Evolutionary conservation across 2,329 filamentous ascomycete genomes (phyloP), one percentile per base, ranked within the genome.

Genomic region (Diaporthe vaccinii): DNA sequence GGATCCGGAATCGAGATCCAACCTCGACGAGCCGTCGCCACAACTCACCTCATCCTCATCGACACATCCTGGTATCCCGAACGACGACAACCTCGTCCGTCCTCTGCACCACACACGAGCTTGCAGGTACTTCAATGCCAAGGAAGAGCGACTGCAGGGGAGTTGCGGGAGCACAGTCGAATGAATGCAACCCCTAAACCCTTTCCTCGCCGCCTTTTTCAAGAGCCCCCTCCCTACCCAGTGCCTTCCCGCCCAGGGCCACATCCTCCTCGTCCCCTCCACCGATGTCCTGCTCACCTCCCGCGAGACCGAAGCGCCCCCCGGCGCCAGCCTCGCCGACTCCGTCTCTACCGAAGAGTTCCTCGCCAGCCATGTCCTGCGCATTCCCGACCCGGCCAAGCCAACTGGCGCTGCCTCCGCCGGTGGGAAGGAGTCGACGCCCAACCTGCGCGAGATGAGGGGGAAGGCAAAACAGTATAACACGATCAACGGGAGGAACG

Each of bases 201-300:
- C 97, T 85, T 98, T 98, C 87, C 91, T 99, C 85, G 93, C 94
- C 89, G 95, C 96, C 90, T 98, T 99, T 92, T 98, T 98, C 91
- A 95, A 95, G 89, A 98, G 95, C 91, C 92, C 95, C 84, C 91
- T 98, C 83, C 93, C 94, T 80, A 89, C 93, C 81, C 96, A 98
- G 92, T 98, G 97, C 89, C 91, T 93, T 78, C 96, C 97, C 73
- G 91, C 95, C 78, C 94, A 97, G 85, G 95, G 98, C 84, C 95
- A 98, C 88, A 92, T 99, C 81, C 91, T 99, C 74, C 93, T 99
- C 70, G 96, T 98, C 51, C 97, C 97, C 62, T 94, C 94, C 72
- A 98, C 96, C 82, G 96, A 98, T 85, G 93, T 95, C 79, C 92
- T 99, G 82, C 91, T 98, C 81, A 94, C 93, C 82, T 93, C 92